Evolutionary conservation across 2,329 filamentous ascomycete species (phyloP), one percentile per base, ranked within the genome.

Genomic region (Aspergillus fumigatiaffinis): DNA sequence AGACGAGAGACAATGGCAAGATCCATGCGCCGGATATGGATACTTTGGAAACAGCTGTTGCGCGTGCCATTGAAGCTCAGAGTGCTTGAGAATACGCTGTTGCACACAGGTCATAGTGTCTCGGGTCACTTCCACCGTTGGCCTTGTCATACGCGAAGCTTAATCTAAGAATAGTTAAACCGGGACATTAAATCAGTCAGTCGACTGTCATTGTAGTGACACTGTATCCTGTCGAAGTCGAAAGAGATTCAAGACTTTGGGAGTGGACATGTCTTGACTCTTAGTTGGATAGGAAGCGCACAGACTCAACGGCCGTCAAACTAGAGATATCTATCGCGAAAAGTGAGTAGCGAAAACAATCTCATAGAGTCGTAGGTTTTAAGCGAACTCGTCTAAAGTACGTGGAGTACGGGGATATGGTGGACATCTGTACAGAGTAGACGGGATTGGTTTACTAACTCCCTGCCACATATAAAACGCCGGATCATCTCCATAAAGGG

Each of bases 1-100:
- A 84, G 1, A 82, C 83, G 71, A 82, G 85, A 54, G 87, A 90
- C 67, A 91, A 91, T 64, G 80, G 78, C 28, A 64, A 79, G 1
- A 79, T 91, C 53, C 84, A 79, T 6, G 77, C 77, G 3, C 79
- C 78, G 8, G 74, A 82, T 26, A 70, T 82, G 52, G 83, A 87
- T 56, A 80, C 78, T 0, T 67, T 90, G 60, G 71, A 76, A 55
- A 74, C 77, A 52, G 75, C 79, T 35, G 77, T 84, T 3, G 65
- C 62, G 32, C 66, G 66, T 54, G 63, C 66, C 12, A 58, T 71
- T 25, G 55, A 48, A 23, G 41, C 48, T 1, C 61, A 63, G 52
- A n/a, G 14, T 17, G 32, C 32, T 38, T 38, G 32, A 38, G 32
- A 17, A 7, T 17, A 1, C 32, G 2, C 2, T 38, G 14, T 17